Percentiles rank a stretch among this genome's conserved stretches.
Conservation (phyloP, 2,329 filamentous ascomycete species). For the Aspergillus felis region DNA sequence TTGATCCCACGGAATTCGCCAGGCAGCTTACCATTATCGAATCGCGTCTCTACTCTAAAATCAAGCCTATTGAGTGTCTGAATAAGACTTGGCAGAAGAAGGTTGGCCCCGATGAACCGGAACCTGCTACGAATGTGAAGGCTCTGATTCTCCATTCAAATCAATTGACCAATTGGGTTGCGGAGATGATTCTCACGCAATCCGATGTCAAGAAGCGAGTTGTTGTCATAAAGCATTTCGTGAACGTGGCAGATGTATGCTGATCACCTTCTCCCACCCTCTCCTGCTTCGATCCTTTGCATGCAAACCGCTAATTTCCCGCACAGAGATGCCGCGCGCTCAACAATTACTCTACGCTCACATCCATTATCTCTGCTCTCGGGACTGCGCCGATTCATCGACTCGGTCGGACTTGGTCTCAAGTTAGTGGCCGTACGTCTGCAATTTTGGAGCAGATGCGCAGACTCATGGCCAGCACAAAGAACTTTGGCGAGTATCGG, state of each 20-base stretch:
- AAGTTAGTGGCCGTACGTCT: conserved; percentile 81
- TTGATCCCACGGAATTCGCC: conserved; percentile 94
- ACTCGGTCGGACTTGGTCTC: conserved; percentile 88
- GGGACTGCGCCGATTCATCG: conserved; percentile 93
- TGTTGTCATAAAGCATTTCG: conserved; percentile 97
- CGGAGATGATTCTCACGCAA: conserved; percentile 96
- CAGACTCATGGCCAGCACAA: conserved; percentile 90
- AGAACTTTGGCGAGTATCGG: conserved; percentile 96
- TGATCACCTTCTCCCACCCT: neutral
- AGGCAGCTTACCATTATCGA: conserved; percentile 96
- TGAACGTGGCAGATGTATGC: conserved; percentile 83
- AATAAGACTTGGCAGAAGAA: conserved; percentile 99
- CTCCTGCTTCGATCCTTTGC: neutral
- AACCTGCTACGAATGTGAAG: conserved; percentile 91
- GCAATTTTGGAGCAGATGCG: conserved; percentile 84
- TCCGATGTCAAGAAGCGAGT: conserved; percentile 93
- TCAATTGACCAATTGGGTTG: conserved; percentile 98
- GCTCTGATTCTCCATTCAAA: conserved; percentile 96
- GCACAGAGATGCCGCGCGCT: conserved; percentile 81
- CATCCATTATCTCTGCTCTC: conserved; percentile 93
- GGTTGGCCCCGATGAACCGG: conserved; percentile 63
- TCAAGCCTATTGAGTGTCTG: conserved; percentile 90
- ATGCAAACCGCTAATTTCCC: conserved; percentile 11
- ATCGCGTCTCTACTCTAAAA: conserved; percentile 89
- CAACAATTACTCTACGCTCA: conserved; percentile 97